Evolutionary conservation across 2,329 filamentous ascomycete species (phyloP), one percentile per base, ranked within the genome.

Genomic region (Myrmaecium sp.): DNA sequence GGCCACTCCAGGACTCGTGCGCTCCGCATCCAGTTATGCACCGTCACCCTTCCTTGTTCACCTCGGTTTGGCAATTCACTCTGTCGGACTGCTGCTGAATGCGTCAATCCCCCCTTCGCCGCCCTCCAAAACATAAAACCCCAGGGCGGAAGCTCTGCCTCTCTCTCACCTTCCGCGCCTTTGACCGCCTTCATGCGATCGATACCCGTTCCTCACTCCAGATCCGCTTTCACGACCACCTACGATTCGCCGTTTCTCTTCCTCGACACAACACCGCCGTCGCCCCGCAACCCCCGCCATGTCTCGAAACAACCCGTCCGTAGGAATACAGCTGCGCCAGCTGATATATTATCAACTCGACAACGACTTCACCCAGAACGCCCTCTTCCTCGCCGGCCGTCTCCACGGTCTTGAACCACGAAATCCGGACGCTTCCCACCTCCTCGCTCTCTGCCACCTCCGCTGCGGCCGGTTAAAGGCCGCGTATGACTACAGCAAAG

Each of bases 381-480:
- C 89, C 30, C 72, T 93, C 21, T 98, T 98, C 57, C 81, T 93
- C 34, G 79, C 89, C 33, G 81, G 86, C 44, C 73, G 89, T 36
- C 68, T 94, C 12, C 66, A 73, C 34, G 84, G 82, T 26, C 79
- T 86, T 41, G 86, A 95, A 42, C 70, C 77, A 14, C 73, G 78
- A 41, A 79, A 74, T 12, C 64, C 69, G 31, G 89, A 98, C 52
- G 74, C 81, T 16, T 64, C 72, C 23, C 84, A 92, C 47, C 68
- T 98, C 8, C 61, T 93, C 25, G 72, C 84, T 9, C 69, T 92
- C 23, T 91, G 82, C 46, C 74, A 94, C 52, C 66, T 89, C 27
- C 77, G 80, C 26, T 67, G 82, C 23, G 79, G 82, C 17, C 78
- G 92, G 46, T 67, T 74, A 44, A 81, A 81, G 44, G 80, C 83